phyloP scores from a whole-genome alignment of 1,139 yeast species.

The Dujonia santamariae region DNA sequence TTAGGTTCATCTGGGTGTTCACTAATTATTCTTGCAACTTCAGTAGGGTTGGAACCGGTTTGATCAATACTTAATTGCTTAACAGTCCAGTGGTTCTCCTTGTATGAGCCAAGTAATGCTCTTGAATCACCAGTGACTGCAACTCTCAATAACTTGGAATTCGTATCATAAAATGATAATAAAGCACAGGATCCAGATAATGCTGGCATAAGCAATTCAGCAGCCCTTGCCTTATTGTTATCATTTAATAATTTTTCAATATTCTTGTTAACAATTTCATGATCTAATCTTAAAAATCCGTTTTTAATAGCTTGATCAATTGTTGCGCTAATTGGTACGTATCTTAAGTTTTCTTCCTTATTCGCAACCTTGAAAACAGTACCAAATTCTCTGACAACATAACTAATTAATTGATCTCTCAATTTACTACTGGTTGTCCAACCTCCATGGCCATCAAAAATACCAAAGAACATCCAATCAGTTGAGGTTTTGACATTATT shows the following conservation, averaged over 20 bases:
- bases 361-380: conserved; percentile 52
- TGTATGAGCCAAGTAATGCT: conserved; percentile 78
- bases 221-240: conserved; percentile 59
- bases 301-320: conserved; percentile 77
- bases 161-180: conserved; percentile 80
- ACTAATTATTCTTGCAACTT: conserved; percentile 74
- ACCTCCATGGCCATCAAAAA: conserved; percentile 97
- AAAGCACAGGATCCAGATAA: conserved; percentile 94
- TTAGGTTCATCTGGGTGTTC: conserved; percentile 93
- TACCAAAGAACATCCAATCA: conserved; percentile 95
- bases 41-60: conserved; percentile 88
- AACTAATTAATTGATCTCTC: conserved; percentile 72
- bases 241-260: conserved; percentile 65
- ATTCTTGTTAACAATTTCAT: conserved; percentile 78
- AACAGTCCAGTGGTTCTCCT: conserved; percentile 80
- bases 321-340: conserved; percentile 60
- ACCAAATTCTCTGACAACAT: conserved; percentile 76
- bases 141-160: conserved; percentile 67
- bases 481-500: conserved; percentile 54
- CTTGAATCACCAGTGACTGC: conserved; percentile 98
- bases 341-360: conserved; percentile 43
- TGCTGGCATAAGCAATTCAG: conserved; percentile 85
- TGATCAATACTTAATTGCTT: conserved; percentile 86
- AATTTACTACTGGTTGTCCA: conserved; percentile 88
- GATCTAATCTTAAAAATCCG: conserved; percentile 82